Evolutionary conservation across 2,329 filamentous ascomycete genomes (phyloP), one percentile per base, ranked within the genome.

Genomic region (Fusarium hostae): DNA sequence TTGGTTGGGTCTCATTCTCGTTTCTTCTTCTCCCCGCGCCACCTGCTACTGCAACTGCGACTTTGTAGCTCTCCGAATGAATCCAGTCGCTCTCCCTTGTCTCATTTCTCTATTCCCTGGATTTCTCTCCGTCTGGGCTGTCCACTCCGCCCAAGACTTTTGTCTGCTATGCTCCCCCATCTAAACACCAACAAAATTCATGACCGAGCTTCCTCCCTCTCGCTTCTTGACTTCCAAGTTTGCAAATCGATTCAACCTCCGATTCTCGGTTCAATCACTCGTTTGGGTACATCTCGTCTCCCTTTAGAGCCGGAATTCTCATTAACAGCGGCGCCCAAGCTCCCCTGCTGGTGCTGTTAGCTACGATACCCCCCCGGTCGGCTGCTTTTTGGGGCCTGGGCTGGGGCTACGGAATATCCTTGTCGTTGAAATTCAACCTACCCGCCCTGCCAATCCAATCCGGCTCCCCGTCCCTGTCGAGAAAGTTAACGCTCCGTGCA

Each of bases 401-500:
- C 52, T 62, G 62, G 66, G 47, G 52, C 48, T 59, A 39, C 41
- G 54, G 37, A 63, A 58, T 34, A 73, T 61, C 70, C 66, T 68
- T 59, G 70, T 71, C 50, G 3, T 60, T 30, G 63, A 68, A 68
- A 73, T 71, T 73, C 66, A 66, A 64, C 63, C 62, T 73, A 71
- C 58, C 70, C 70, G 70, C 66, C 52, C 65, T 73, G 66, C 66
- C 58, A 67, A 73, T 72, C 70, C 73, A 67, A 73, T 72, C 70
- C 73, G 73, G 74, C 68, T 76, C 74, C 74, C 74, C 74, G 63
- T 66, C 63, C 52, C 61, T 59, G 44, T 66, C 44, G 20, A 34
- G 30, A 64, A 51, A 64, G 71, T 75, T 59, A 57, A 74, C 70
- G 56, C 54, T 68, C 45, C 54, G 58, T 55, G 71, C 73, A 75